Evolutionary conservation across 371 early-diverging fungal genomes (phyloP).

Genomic region (Mortierella sp.): DNA sequence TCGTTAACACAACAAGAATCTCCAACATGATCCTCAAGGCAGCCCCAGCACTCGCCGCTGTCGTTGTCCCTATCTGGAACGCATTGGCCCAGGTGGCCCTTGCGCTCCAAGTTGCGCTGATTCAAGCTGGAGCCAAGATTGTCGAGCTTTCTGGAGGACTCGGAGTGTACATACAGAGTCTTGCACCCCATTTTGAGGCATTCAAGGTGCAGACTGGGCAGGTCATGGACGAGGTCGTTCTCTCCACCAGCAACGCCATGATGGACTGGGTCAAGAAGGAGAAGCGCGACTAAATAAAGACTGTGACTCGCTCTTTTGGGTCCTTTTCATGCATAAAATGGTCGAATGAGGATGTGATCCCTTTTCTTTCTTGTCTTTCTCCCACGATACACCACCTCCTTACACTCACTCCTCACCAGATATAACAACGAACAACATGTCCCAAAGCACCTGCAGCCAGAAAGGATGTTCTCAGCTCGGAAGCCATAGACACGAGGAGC

Average conservation of each 20-base stretch:
- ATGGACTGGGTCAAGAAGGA: constrained; percentile 55
- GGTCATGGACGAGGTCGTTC: constrained; percentile 36
- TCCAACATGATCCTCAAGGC: constrained; percentile 7
- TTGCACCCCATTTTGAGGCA: constrained; percentile 35
- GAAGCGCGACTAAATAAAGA: constrained; percentile 39
- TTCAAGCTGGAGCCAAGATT: constrained; percentile 6
- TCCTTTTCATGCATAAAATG: not conserved
- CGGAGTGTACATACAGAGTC: constrained; percentile 17
- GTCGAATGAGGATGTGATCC: not conserved
- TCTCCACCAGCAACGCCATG: constrained; percentile 30
- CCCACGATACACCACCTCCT: not conserved
- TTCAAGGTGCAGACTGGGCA: constrained; percentile 31
- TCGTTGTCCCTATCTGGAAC: constrained; percentile 26
- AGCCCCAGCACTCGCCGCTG: constrained; percentile 5
- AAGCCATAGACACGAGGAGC: constrained; percentile 44
- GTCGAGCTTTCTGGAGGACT: constrained; percentile 22
- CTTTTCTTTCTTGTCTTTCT: not conserved
- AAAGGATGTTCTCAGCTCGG: constrained; percentile 50
- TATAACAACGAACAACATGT: constrained; percentile 18
- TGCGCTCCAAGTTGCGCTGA: constrained; percentile 13
- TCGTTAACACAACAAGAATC: constrained; percentile 2
- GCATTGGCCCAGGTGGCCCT: constrained; percentile 20
- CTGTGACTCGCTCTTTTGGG: not conserved
- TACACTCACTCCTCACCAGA: not conserved
- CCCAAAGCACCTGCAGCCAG: constrained; percentile 37